phyloP scores from a whole-genome alignment of 768 basidiomycete genomes.

The Boletellus emodensis region DNA sequence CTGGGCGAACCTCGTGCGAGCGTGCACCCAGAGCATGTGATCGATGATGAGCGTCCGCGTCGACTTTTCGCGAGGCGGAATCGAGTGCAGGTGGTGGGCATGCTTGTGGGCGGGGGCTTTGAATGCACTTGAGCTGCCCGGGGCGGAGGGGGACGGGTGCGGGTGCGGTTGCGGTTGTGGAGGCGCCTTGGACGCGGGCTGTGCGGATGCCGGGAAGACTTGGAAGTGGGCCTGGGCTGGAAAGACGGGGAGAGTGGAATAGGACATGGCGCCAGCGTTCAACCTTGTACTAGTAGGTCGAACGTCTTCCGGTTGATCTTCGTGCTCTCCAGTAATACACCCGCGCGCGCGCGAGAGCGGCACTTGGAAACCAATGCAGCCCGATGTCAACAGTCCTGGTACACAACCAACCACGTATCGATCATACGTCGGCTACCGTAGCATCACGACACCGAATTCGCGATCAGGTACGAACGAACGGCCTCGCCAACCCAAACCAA shows the following conservation, averaged over 20 bases:
- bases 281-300: slow-evolving; percentile 2
- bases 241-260: slow-evolving; percentile 26
- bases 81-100: slow-evolving; percentile 83
- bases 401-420: not conserved
- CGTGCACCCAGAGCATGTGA: slow-evolving; percentile 84
- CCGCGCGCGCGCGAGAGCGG: not conserved
- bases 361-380: not conserved
- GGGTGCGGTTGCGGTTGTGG: slow-evolving; percentile 12
- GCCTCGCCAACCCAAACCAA: not conserved
- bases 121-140: slow-evolving; percentile 35
- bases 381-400: not conserved
- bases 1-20: slow-evolving; percentile 75
- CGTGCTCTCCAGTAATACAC: slow-evolving; percentile 6
- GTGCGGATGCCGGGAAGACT: slow-evolving; percentile 14
- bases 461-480: not conserved
- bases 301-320: slow-evolving; percentile 22
- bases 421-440: no score
- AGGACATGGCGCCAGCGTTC: slow-evolving; percentile 24
- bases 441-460: not conserved
- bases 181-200: slow-evolving; percentile 2
- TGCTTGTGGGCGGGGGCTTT: slow-evolving; percentile 80
- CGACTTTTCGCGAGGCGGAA: slow-evolving; percentile 85
- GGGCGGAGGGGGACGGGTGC: slow-evolving; percentile 14
- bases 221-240: slow-evolving; percentile 17
- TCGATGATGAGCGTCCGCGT: slow-evolving; percentile 84